A percentile compares a stretch with the other conserved stretches of the same genome.
phyloP scores from a whole-genome alignment of 169 alveolate species.

The Plasmodium inui region DNA sequence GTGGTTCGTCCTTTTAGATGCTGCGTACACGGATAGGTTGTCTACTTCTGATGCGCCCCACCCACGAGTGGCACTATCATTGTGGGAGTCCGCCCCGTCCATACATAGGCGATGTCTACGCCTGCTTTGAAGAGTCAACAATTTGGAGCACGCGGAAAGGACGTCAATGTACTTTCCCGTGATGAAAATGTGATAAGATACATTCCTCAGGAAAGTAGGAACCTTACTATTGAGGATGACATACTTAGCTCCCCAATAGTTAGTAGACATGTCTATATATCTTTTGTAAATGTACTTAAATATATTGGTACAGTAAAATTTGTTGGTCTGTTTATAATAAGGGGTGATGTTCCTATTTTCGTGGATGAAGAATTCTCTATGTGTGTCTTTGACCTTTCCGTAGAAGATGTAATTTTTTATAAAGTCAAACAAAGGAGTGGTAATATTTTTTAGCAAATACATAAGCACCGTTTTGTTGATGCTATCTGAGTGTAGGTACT shows the following conservation, averaged over 20 bases:
- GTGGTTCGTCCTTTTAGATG: neutral
- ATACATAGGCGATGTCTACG: neutral
- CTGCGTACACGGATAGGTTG: neutral
- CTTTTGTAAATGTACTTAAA: conserved; percentile 62
- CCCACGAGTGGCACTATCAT: neutral
- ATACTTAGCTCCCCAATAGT: conserved; percentile 76
- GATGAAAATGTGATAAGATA: conserved; percentile 47
- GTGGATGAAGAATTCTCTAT: conserved; percentile 70
- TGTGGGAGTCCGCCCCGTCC: neutral
- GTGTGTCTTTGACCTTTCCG: conserved; percentile 63
- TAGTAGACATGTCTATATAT: conserved; percentile 66
- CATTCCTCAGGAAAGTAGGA: conserved; percentile 36
- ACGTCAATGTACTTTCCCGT: conserved; percentile 73
- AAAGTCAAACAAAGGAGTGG: conserved; percentile 70
- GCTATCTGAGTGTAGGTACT: conserved; percentile 59
- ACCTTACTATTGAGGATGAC: conserved; percentile 39
- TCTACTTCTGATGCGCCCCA: neutral
- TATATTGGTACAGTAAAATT: conserved; percentile 47
- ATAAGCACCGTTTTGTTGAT: conserved; percentile 49
- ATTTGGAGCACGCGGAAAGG: conserved; percentile 49
- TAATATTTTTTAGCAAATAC: conserved; percentile 61
- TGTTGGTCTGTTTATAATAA: conserved; percentile 61
- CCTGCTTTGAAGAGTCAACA: conserved; percentile 7
- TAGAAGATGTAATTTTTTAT: conserved; percentile 65
- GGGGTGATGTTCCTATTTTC: conserved; percentile 74